These are phyloP conservation scores for Monascus purpureus DNA, from an alignment of 495 filamentous ascomycete genomes.

Conservation along the genomic window DNA sequence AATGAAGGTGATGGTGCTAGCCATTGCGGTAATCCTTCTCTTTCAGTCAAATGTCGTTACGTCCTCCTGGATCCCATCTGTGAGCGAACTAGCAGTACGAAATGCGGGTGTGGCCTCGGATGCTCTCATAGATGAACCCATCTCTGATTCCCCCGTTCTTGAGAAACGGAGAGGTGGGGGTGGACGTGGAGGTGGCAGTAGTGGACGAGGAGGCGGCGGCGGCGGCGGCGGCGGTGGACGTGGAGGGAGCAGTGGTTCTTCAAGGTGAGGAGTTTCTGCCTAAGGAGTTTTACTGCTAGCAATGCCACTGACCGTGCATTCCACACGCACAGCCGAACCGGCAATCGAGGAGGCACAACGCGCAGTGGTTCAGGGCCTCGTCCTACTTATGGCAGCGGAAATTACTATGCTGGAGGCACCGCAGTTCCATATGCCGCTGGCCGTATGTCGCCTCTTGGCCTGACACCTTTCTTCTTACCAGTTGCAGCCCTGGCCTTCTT, in stretches of 20 bases:
- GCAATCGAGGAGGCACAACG: constrained; percentile 50
- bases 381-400: constrained; percentile 49
- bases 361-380: constrained; percentile 47
- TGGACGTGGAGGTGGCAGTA: constrained; percentile 20
- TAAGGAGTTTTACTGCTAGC: too few relatives aligned
- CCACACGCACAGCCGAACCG: constrained; percentile 7
- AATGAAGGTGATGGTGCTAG: too few relatives aligned
- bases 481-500: constrained; percentile 43
- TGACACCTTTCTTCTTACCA: constrained; percentile 44
- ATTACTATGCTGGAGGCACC: constrained; percentile 71
- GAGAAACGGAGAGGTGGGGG: constrained; percentile 37
- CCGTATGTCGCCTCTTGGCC: constrained; percentile 34
- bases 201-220: constrained; percentile 14
- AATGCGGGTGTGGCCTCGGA: constrained; percentile 8
- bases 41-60: too few relatives aligned
- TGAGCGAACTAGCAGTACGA: constrained; percentile 12
- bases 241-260: constrained; percentile 10
- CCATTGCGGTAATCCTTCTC: too few relatives aligned
- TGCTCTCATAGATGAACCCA: too few relatives aligned
- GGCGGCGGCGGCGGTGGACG: constrained; percentile 14
- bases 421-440: constrained; percentile 55
- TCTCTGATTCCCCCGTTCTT: constrained; percentile 15
- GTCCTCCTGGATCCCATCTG: too few relatives aligned
- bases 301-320: neutral
- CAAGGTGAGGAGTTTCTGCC: constrained; percentile 11